A percentile compares a stretch with the other conserved stretches of the same genome.
Conservation (phyloP, 805 yeast species). For the Teunomyces funiuensis region DNA sequence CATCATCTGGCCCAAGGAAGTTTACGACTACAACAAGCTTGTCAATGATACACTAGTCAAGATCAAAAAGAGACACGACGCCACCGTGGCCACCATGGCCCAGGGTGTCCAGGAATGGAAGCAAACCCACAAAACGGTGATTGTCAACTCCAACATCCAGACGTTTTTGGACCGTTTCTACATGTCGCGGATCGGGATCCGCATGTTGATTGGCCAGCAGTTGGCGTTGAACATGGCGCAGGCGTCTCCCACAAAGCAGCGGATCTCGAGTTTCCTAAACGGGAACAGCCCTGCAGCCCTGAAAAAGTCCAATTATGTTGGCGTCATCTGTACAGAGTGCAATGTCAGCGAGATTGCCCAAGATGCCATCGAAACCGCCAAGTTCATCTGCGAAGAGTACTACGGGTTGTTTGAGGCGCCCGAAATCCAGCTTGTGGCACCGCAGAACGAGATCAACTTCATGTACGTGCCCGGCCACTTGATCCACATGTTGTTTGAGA, state of each 20-base stretch:
- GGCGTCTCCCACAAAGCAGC: constrained; percentile 39
- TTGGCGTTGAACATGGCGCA: constrained; percentile 77
- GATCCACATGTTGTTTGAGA: constrained; percentile 88
- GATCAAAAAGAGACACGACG: constrained; percentile 85
- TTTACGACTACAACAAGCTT: constrained; percentile 63
- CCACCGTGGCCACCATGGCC: constrained; percentile 89
- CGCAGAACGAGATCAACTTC: constrained; percentile 67
- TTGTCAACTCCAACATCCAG: constrained; percentile 73
- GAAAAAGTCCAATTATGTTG: constrained; percentile 64
- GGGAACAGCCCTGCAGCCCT: constrained; percentile 20
- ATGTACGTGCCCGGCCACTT: constrained; percentile 94
- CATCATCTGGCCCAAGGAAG: constrained; percentile 70
- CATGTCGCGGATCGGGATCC: constrained; percentile 86
- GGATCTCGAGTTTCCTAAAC: constrained; percentile 35
- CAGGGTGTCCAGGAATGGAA: constrained; percentile 94
- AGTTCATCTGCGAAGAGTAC: constrained; percentile 88
- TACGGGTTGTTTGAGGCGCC: constrained; percentile 88
- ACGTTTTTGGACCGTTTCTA: constrained; percentile 82
- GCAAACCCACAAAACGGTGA: constrained; percentile 42
- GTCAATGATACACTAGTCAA: constrained; percentile 66
- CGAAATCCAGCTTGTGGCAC: constrained; percentile 73
- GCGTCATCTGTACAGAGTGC: constrained; percentile 83
- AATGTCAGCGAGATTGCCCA: constrained; percentile 80
- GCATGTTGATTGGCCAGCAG: constrained; percentile 95
- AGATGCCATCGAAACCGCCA: constrained; percentile 87